Evolutionary conservation across 2,329 filamentous ascomycete species (phyloP).

Genomic region (Colletotrichum phormii): DNA sequence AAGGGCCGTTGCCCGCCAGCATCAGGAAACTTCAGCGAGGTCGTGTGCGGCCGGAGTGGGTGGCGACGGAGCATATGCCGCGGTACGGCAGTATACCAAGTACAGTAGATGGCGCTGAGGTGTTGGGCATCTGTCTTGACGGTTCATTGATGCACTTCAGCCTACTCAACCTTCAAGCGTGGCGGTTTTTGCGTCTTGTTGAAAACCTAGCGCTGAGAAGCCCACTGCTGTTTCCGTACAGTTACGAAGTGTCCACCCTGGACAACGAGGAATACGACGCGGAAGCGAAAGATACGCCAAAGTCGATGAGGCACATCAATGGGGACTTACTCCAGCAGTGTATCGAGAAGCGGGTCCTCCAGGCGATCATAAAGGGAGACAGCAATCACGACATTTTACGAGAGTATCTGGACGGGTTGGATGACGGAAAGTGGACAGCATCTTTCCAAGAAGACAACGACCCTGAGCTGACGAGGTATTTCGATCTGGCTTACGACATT

Average conservation of each 20-base stretch:
- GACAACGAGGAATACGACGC: slow-evolving; percentile 41
- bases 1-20: slow-evolving; percentile 66
- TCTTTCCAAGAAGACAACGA: slow-evolving; percentile 43
- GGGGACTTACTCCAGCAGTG: slow-evolving; percentile 73
- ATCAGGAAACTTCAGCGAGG: slow-evolving; percentile 67
- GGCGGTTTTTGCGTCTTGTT: slow-evolving; percentile 78
- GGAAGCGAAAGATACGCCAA: slow-evolving; percentile 55
- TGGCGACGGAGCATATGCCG: slow-evolving; percentile 45
- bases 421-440: slow-evolving; percentile 55
- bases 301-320: slow-evolving; percentile 71
- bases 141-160: slow-evolving; percentile 78
- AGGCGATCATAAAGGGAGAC: slow-evolving; percentile 51
- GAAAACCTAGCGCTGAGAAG: slow-evolving; percentile 73
- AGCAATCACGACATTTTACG: slow-evolving; percentile 54
- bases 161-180: slow-evolving; percentile 70
- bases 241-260: slow-evolving; percentile 43
- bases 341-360: slow-evolving; percentile 58
- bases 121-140: slow-evolving; percentile 75
- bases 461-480: slow-evolving; percentile 47
- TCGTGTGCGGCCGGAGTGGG: slow-evolving; percentile 65
- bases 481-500: slow-evolving; percentile 64
- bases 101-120: slow-evolving; percentile 59
- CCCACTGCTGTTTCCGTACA: slow-evolving; percentile 61
- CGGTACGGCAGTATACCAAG: slow-evolving; percentile 57
- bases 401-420: slow-evolving; percentile 61